Evolutionary conservation across 1,284 basidiomycete species (phyloP).

Genomic region (Fomitopsis pinicola): DNA sequence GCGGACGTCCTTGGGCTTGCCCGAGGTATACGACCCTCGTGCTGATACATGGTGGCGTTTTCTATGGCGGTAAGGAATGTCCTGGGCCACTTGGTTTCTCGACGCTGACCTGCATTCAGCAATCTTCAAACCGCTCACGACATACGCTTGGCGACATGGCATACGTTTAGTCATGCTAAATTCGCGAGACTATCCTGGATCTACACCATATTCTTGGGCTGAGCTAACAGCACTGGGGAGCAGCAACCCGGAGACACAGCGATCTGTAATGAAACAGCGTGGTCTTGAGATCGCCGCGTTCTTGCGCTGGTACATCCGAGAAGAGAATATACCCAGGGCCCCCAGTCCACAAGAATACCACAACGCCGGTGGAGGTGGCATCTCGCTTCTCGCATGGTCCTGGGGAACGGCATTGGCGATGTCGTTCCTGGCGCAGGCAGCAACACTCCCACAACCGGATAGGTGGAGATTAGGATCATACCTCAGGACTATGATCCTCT

Average conservation of each 20-base stretch:
- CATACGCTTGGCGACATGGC: background rate
- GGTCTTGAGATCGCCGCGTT: slow-evolving; percentile 6
- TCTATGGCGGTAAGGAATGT: background rate
- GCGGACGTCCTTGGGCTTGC: background rate
- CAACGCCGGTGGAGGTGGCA: slow-evolving; percentile 3
- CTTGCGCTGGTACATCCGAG: slow-evolving; percentile 3
- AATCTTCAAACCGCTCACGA: background rate
- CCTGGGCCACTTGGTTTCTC: background rate
- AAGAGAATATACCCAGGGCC: slow-evolving; percentile 2
- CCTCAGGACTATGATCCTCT: slow-evolving; percentile 8
- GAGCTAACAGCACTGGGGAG: background rate
- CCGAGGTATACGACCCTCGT: slow-evolving; percentile 2
- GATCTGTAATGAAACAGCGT: background rate
- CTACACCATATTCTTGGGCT: slow-evolving; percentile 1
- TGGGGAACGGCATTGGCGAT: background rate
- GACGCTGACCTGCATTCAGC: background rate
- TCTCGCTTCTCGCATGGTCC: slow-evolving; percentile 11
- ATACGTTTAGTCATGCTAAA: slow-evolving; percentile 7
- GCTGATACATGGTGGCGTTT: slow-evolving; percentile 1
- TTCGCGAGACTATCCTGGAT: slow-evolving; percentile 7
- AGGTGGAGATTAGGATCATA: slow-evolving; percentile 3
- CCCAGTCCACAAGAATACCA: background rate
- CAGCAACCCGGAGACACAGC: background rate
- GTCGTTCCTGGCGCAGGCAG: slow-evolving; percentile 8
- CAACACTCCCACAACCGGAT: slow-evolving; percentile 3